Percentiles rank a stretch among this genome's conserved stretches.
Evolutionary conservation across 352 stramenopile species (phyloP).

Genomic region (Phytophthora pistaciae): DNA sequence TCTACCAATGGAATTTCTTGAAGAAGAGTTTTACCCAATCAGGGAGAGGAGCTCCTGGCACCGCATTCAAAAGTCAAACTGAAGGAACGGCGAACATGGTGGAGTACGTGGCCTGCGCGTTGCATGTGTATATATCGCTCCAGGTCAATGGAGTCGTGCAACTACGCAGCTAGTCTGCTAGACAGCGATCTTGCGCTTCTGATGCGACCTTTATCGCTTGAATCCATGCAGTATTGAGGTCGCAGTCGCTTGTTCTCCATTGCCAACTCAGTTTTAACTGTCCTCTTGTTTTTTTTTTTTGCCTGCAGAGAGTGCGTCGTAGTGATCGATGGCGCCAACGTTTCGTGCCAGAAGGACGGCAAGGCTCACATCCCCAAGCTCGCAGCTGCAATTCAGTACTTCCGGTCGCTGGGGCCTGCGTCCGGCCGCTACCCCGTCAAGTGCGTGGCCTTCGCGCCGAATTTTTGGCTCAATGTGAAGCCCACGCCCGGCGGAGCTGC

Average conservation of each 20-base stretch:
- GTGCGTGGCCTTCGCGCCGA: constrained; percentile 81
- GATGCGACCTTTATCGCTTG: not conserved
- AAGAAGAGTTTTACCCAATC: too few species aligned
- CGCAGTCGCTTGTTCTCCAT: not conserved
- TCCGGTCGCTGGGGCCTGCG: constrained; percentile 44
- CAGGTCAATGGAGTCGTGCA: not conserved
- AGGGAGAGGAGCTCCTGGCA: too few species aligned
- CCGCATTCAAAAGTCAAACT: too few species aligned
- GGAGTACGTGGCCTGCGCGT: not conserved
- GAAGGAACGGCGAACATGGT: not conserved
- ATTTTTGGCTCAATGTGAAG: constrained; percentile 87
- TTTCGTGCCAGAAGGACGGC: constrained; percentile 73
- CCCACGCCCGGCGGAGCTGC: constrained; percentile 26
- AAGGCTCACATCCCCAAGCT: constrained; percentile 63
- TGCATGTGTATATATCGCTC: not conserved
- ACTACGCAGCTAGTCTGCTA: not conserved
- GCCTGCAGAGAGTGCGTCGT: constrained; percentile 46
- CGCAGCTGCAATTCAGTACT: constrained; percentile 72
- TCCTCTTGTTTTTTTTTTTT: not conserved
- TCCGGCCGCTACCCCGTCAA: constrained; percentile 50
- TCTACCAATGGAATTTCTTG: too few species aligned
- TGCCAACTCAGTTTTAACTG: constrained; percentile 1
- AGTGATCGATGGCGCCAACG: constrained; percentile 83
- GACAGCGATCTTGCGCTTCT: not conserved
- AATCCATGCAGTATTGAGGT: constrained; percentile 9